Base-by-base conservation (phyloP, 2,329 filamentous ascomycete genomes). In the Aspergillus sclerotialis region DNA sequence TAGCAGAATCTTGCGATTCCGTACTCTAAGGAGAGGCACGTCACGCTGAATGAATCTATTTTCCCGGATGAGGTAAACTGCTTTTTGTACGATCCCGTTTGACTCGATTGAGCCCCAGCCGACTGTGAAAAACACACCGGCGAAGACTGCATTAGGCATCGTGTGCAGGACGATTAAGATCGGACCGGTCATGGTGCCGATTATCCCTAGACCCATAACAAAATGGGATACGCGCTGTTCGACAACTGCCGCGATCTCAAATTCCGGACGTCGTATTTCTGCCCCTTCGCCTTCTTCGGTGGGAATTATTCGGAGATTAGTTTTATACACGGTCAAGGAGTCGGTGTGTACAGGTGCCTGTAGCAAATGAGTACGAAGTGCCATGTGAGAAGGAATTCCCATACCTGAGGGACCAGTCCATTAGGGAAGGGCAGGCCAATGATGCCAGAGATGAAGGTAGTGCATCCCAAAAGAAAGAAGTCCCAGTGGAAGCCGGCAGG, bases 401-500 rank as follows among this genome's bases (percentile, higher is more conserved):
- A 28, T 28, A 28, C 26, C 16, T 33, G 83, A 0, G 82, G 83
- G 43, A 88, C 86, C 14, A 88, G 74, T 21, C 83, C 83, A 55
- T 87, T 87, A 35, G 83, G 83, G 44, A 84, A 84, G 2, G 83
- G 83, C 6, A 87, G 69, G 11, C 83, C 83, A 7, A 87, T 67
- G 16, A 87, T 67, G 8, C 82, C 83, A 2, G 81, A 78, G 2
- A 86, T 62, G 29, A 79, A 80, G 0, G 82, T 86, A 2, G 82
- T 87, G 18, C 83, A 63, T 10, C 83, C 83, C 2, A 87, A 76
- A 28, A 87, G 75, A 60, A 87, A 86, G 26, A 87, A 60, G 50
- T 87, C 83, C 82, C 82, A 87, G 61, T 87, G 83, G 52, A 88
- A 88, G 15, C 83, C 83, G 26, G 82, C 80, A 2, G 83, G 83